Evolutionary conservation across 805 yeast genomes (phyloP).

Genomic region (Yamadazyma insecticola): DNA sequence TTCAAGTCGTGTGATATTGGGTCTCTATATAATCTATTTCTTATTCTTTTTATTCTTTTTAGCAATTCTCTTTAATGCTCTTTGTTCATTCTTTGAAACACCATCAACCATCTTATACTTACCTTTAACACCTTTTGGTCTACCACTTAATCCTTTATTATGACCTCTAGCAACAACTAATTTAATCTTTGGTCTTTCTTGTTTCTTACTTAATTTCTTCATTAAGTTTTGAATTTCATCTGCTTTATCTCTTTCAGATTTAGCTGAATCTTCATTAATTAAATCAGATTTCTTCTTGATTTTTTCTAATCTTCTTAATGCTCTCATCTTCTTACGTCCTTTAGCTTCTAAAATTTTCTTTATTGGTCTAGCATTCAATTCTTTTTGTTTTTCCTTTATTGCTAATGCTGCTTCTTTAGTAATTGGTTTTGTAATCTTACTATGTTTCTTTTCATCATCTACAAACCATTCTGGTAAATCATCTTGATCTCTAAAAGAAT

Average conservation of each 20-base stretch:
- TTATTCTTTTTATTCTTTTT: constrained; percentile 81
- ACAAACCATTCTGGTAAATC: constrained; percentile 96
- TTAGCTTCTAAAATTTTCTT: constrained; percentile 98
- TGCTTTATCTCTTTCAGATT: constrained; percentile 91
- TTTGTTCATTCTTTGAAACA: constrained; percentile 92
- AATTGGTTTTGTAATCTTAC: constrained; percentile 83
- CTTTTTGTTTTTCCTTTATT: constrained; percentile 38
- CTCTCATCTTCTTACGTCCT: constrained; percentile 94
- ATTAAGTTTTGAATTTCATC: constrained; percentile 85
- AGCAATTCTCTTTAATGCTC: constrained; percentile 85
- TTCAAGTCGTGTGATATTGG: no score
- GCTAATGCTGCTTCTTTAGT: constrained; percentile 73
- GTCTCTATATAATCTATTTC: no score
- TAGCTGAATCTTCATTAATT: constrained; percentile 81
- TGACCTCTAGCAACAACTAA: constrained; percentile 83
- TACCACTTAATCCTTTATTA: constrained; percentile 83
- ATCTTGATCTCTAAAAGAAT: constrained; percentile 86
- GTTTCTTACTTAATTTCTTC: constrained; percentile 70
- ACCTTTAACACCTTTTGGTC: constrained; percentile 97
- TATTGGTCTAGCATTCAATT: constrained; percentile 94
- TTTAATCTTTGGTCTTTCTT: constrained; percentile 74
- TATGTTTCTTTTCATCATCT: constrained; percentile 86
- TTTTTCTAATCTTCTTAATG: constrained; percentile 79
- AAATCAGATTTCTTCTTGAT: constrained; percentile 88
- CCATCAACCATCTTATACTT: constrained; percentile 99